These are phyloP conservation scores for Desmodesmus armatus DNA, from an alignment of 139 green algal species.

Conservation along the genomic window DNA sequence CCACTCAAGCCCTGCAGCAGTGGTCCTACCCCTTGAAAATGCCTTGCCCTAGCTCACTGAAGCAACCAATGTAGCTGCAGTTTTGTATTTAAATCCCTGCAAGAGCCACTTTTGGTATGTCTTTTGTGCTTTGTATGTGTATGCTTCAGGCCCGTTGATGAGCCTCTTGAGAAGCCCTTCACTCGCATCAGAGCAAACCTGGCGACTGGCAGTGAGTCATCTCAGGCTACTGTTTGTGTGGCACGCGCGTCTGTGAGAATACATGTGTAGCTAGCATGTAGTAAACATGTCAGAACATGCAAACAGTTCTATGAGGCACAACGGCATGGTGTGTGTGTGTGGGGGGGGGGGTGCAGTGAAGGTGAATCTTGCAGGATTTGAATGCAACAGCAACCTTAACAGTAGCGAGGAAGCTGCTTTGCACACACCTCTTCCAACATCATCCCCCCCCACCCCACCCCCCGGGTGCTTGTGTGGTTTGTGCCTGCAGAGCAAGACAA, in stretches of 20 bases:
- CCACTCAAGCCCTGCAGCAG: no score
- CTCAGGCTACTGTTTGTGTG: not conserved
- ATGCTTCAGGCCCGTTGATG: conserved; percentile 65
- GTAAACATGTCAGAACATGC: no score
- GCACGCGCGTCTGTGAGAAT: not conserved
- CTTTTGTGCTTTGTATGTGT: not conserved
- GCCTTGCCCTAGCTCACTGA: not conserved
- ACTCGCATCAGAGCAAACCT: conserved; percentile 68
- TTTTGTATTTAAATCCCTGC: not conserved
- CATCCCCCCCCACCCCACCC: no score
- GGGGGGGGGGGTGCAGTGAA: no score
- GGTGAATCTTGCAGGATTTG: not conserved
- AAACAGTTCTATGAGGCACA: not conserved
- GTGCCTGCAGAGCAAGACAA: conserved; percentile 23
- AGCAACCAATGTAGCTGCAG: not conserved
- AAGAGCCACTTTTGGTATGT: not conserved
- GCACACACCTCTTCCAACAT: not conserved
- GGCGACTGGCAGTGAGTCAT: conserved; percentile 51
- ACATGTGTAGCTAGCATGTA: no score
- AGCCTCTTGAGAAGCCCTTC: conserved; percentile 78
- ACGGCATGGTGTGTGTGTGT: not conserved
- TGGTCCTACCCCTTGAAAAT: not conserved
- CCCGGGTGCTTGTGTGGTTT: not conserved
- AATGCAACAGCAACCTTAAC: not conserved
- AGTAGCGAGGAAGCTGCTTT: not conserved